phyloP scores from a whole-genome alignment of 768 basidiomycete genomes.

The Boletus subcaerulescens region DNA sequence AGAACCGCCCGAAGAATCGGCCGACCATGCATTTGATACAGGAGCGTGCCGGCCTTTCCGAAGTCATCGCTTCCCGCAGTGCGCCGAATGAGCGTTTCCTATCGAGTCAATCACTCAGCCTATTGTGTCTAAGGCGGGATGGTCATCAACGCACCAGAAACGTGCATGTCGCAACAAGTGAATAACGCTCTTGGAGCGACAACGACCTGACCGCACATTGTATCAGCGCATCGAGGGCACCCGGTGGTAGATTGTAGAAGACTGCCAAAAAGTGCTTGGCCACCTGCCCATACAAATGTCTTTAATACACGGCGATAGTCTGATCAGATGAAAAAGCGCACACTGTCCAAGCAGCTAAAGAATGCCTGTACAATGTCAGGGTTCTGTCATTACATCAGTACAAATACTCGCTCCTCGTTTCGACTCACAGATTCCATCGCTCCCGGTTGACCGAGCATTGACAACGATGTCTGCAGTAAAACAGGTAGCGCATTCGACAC shows the following conservation, averaged over 20 bases:
- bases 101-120: neutral
- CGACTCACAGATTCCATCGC: slow-evolving; percentile 68
- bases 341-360: slow-evolving; percentile 78
- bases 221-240: slow-evolving; percentile 64
- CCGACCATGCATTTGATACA: slow-evolving; percentile 56
- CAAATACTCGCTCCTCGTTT: neutral
- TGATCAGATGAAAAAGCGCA: slow-evolving; percentile 32
- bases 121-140: neutral
- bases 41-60: slow-evolving; percentile 47
- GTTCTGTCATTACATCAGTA: slow-evolving; percentile 50
- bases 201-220: slow-evolving; percentile 66
- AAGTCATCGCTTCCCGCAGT: slow-evolving; percentile 64
- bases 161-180: slow-evolving; percentile 74
- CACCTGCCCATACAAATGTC: slow-evolving; percentile 22
- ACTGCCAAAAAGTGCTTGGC: slow-evolving; percentile 58
- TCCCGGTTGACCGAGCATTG: slow-evolving; percentile 49
- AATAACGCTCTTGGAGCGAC: slow-evolving; percentile 79
- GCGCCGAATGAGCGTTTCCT: slow-evolving; percentile 66
- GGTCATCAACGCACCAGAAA: slow-evolving; percentile 62
- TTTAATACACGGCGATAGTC: neutral
- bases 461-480: slow-evolving; percentile 57
- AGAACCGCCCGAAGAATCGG: slow-evolving; percentile 71
- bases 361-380: slow-evolving; percentile 91
- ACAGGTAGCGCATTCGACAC: slow-evolving; percentile 54
- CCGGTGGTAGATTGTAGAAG: slow-evolving; percentile 62